A percentile compares a stretch with the other conserved stretches of the same genome.
These are phyloP conservation scores for Moesziomyces sp. DNA, from an alignment of 1,284 basidiomycete genomes.

Conservation along the genomic window DNA sequence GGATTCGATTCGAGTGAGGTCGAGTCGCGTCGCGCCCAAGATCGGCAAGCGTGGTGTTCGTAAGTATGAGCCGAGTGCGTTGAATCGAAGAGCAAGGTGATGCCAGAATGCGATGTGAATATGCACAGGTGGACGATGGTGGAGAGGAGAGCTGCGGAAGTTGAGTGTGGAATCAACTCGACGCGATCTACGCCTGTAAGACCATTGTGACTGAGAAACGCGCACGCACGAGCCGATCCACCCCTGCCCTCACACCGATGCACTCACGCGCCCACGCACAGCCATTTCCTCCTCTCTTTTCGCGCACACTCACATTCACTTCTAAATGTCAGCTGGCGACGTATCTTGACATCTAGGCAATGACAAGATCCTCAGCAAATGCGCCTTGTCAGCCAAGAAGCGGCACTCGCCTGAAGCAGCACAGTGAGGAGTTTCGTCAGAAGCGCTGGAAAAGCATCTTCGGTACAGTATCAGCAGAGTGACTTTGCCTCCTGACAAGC, in stretches of 20 bases:
- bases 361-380: no score
- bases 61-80: background rate
- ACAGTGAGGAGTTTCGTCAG: no score
- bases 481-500: background rate
- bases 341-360: no score
- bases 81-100: background rate
- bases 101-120: background rate
- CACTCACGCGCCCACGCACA: background rate
- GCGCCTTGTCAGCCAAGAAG: slow-evolving; percentile 1
- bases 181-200: background rate
- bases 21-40: background rate
- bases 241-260: background rate
- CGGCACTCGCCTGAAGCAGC: no score
- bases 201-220: background rate
- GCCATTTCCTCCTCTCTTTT: background rate
- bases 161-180: background rate
- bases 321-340: no score
- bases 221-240: background rate
- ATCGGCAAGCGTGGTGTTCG: background rate
- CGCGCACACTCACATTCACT: no score
- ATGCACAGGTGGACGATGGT: background rate
- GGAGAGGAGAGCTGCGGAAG: background rate
- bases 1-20: background rate
- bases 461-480: background rate
- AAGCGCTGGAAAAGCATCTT: no score